Base-by-base conservation (phyloP, 2,329 filamentous ascomycete species). In the Aspergillus hiratsukae region DNA sequence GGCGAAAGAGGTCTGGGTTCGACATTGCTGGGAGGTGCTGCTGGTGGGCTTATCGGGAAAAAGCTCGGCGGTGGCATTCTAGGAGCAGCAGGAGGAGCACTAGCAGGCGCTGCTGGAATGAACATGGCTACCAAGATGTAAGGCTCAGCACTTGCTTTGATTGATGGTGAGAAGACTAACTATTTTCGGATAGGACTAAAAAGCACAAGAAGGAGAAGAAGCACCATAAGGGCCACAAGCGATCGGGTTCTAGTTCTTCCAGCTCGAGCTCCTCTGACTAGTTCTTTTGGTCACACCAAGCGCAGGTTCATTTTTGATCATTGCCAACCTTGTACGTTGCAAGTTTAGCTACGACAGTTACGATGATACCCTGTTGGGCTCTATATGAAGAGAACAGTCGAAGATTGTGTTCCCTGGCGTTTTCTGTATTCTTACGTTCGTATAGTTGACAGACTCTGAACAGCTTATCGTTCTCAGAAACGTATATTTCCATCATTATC, bases 1-100 rank as follows among this genome's bases (percentile, higher is more conserved):
- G 70, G 68, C 8, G 72, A 73, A 23, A 73, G 66, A 46, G 69
- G 71, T 19, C 58, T 76, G 10, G 72, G 70, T 2, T 68, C 73
- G 10, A 71, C 72, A 2, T 56, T 75, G 9, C 50, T 74, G 29
- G 75, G 75, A 25, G 72, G 67, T 40, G 71, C 71, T 0, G 72
- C 69, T 3, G 74, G 74, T 49, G 73, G 70, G 1, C 66, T 72
- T 49, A 46, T 70, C 2, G 71, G 70, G 7, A 67, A 73, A 48
- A 71, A 74, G 49, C 49, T 73, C n/a, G 71, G 70, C 3, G 69
- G 68, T 14, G 72, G 70, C 6, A 43, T 64, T 7, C 48, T 75
- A 35, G 69, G 68, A 2, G 70, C 68, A 1, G 58, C 69, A 1
- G 73, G 69, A 6, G 73, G 72, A 43, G 66, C 67, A 21, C 57